Percentiles rank a stretch among this genome's conserved stretches.
phyloP scores from a whole-genome alignment of 371 early-diverging fungal species.

The Mortierella sp. region DNA sequence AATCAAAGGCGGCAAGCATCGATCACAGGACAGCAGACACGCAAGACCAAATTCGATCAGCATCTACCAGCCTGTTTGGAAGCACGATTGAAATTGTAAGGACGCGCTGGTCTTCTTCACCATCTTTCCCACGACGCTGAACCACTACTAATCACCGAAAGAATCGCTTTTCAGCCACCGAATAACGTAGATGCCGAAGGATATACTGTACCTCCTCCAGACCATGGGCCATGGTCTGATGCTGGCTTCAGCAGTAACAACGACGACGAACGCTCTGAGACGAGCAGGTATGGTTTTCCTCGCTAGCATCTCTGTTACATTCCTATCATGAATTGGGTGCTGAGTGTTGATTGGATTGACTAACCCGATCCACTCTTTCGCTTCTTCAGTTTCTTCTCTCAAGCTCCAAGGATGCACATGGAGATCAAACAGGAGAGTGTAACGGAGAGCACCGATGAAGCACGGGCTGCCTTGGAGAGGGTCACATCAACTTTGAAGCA shows the following conservation, averaged over 20 bases:
- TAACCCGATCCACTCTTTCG: not conserved
- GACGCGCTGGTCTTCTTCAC: not conserved
- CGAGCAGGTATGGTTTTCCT: constrained; percentile 40
- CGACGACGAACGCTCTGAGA: constrained; percentile 50
- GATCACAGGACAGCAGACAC: constrained; percentile 19
- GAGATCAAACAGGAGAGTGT: constrained; percentile 44
- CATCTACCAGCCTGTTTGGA: constrained; percentile 24
- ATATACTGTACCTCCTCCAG: constrained; percentile 63
- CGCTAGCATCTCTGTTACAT: too few relatives aligned
- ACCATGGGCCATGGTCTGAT: constrained; percentile 56
- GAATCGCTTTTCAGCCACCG: constrained; percentile 36
- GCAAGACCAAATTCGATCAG: constrained; percentile 25
- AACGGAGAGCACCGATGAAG: constrained; percentile 43
- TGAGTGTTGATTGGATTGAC: not conserved
- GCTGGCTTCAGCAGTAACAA: constrained; percentile 35
- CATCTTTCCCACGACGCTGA: too few relatives aligned
- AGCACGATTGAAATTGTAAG: constrained; percentile 42
- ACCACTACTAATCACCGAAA: too few relatives aligned
- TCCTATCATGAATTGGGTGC: too few relatives aligned
- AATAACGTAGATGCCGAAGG: constrained; percentile 63
- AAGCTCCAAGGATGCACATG: constrained; percentile 45
- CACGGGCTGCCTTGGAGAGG: constrained; percentile 41
- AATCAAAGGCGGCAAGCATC: constrained; percentile 35
- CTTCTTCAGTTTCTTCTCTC: constrained; percentile 24
- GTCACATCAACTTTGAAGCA: constrained; percentile 42